phyloP scores from a whole-genome alignment of 352 stramenopile genomes.

The Phytophthora citrophthora region DNA sequence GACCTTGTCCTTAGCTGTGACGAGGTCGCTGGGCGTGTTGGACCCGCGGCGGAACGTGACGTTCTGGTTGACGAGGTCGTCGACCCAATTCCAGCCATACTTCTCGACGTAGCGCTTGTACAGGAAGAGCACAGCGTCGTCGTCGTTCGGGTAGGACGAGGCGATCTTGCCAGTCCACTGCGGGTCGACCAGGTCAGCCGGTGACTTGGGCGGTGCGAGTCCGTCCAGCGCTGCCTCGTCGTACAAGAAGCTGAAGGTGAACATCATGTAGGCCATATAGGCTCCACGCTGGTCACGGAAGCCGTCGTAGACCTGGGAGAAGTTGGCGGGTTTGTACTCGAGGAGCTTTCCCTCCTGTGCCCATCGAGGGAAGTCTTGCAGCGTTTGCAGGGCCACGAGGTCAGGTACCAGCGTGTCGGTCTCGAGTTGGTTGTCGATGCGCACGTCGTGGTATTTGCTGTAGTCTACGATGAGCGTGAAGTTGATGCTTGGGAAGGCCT shows the following conservation, averaged over 20 bases:
- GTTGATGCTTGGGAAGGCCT: slow-evolving; percentile 58
- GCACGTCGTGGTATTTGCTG: slow-evolving; percentile 64
- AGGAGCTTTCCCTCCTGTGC: slow-evolving; percentile 48
- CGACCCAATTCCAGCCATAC: slow-evolving; percentile 62
- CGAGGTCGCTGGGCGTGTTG: slow-evolving; percentile 34
- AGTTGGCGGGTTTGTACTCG: slow-evolving; percentile 59
- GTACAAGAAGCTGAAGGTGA: slow-evolving; percentile 56
- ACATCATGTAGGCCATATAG: slow-evolving; percentile 49
- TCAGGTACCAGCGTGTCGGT: slow-evolving; percentile 49
- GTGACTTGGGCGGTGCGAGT: slow-evolving; percentile 13
- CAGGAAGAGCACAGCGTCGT: slow-evolving; percentile 58
- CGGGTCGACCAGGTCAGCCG: slow-evolving; percentile 38
- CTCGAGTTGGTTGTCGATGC: slow-evolving; percentile 69
- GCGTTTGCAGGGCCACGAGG: slow-evolving; percentile 53
- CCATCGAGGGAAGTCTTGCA: slow-evolving; percentile 64
- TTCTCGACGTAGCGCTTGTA: slow-evolving; percentile 53
- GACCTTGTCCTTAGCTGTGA: slow-evolving; percentile 35
- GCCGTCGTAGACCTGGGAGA: slow-evolving; percentile 55
- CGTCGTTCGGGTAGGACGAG: slow-evolving; percentile 56
- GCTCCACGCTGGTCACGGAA: slow-evolving; percentile 43
- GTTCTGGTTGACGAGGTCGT: slow-evolving; percentile 47
- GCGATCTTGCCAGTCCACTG: slow-evolving; percentile 48
- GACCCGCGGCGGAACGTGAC: slow-evolving; percentile 43
- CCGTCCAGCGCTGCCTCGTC: slow-evolving; percentile 31
- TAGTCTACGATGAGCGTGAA: slow-evolving; percentile 68